Conservation (phyloP, 1,139 yeast species). For the Geotrichum aggregatum region DNA sequence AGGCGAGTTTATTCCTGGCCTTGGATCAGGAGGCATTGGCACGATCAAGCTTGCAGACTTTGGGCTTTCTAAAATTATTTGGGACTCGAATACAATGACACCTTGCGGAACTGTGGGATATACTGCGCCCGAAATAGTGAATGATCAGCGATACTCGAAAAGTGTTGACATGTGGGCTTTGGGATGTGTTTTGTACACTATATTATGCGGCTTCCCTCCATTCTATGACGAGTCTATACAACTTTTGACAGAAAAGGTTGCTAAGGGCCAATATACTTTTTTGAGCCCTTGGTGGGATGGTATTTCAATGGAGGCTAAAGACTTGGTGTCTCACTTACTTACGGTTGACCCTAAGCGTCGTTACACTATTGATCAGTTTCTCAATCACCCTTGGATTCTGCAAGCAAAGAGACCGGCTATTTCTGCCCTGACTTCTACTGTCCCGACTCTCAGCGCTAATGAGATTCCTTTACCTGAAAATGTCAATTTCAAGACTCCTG, state of each 20-base stretch:
- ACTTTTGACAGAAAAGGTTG: constrained; percentile 73
- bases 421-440: not conserved
- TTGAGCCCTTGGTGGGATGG: constrained; percentile 98
- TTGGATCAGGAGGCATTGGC: constrained; percentile 92
- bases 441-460: constrained; percentile 4
- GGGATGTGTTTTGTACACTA: constrained; percentile 87
- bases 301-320: constrained; percentile 71
- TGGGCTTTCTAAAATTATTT: constrained; percentile 82
- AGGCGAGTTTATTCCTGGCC: constrained; percentile 68
- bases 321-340: constrained; percentile 66
- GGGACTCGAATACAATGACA: constrained; percentile 65
- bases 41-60: constrained; percentile 84
- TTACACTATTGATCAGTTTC: constrained; percentile 71
- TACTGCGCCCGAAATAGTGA: constrained; percentile 92
- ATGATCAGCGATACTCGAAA: constrained; percentile 78
- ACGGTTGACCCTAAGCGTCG: constrained; percentile 79
- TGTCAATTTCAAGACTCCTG: constrained; percentile 6
- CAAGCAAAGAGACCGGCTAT: constrained; percentile 29
- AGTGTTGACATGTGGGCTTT: constrained; percentile 95
- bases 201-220: constrained; percentile 93
- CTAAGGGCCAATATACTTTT: constrained; percentile 77
- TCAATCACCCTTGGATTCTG: constrained; percentile 80
- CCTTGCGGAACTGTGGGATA: constrained; percentile 91
- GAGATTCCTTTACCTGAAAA: not conserved
- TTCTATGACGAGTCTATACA: constrained; percentile 87